Base-by-base conservation (phyloP, 2,329 filamentous ascomycete species). In the Colletotrichum tropicicola region DNA sequence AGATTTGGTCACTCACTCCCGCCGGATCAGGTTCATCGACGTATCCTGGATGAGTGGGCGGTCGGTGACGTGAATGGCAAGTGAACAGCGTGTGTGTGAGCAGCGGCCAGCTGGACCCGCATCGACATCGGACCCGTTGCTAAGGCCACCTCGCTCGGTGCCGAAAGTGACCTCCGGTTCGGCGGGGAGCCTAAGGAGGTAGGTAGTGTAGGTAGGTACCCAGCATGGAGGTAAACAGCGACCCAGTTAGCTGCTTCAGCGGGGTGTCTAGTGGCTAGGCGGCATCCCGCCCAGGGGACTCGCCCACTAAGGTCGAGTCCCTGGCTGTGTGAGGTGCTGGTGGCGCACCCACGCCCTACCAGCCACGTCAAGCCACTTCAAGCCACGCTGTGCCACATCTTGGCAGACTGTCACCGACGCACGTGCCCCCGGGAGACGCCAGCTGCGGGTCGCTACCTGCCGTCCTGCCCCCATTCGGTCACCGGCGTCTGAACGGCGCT, bases 401-500 rank as follows among this genome's bases (percentile, higher is more conserved):
- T 10, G 10, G 32, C 3, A 9, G 10, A 35, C 10, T 6, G 30
- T 35, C 32, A 13, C 9, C 3, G 13, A 27, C 4, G 39, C 30
- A 52, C 47, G 30, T 45, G 39, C 32, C 12, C 30, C 7, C 15
- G 19, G 19, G 15, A 32, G 15, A 15, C 35, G 49, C 30, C 21
- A n/a, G 44, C 15, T 21, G 43, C 27, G 19, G 48, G 43, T 25
- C 3, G 23, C 47, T 28, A 28, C 39, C 23, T 35, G 51, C 57
- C 44, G 51, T 19, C n/a, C 37, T 51, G 17, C 32, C 63, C 53
- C 23, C 48, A 44, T 64, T 66, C 37, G 59, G 59, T 49, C 54
- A 66, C 64, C 59, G 59, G 64, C 47, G 49, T 39, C 43, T 58
- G 6, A n/a, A n/a, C 4, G n/a, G 27, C 64, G 60, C 64, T 59